phyloP scores from a whole-genome alignment of 1,284 basidiomycete genomes.

The Gomphus bonarii region DNA sequence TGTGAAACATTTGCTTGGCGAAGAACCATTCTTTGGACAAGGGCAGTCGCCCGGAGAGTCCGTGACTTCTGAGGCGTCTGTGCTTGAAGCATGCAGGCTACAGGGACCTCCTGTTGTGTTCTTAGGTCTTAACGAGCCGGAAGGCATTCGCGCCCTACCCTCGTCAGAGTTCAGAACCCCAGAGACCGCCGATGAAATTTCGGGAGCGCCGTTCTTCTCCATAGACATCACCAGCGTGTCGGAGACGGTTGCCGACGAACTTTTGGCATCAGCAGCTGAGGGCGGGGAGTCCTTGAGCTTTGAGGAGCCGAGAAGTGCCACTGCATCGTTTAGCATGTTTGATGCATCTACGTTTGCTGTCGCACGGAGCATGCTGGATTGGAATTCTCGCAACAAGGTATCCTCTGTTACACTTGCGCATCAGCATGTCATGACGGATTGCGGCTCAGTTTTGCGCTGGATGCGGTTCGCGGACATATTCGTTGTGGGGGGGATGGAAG shows the following conservation, averaged over 20 bases:
- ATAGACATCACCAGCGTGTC: constrained; percentile 57
- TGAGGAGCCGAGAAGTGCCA: constrained; percentile 57
- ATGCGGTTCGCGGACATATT: constrained; percentile 77
- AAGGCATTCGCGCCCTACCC: constrained; percentile 39
- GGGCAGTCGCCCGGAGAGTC: constrained; percentile 40
- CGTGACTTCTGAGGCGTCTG: constrained; percentile 28
- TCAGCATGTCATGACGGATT: background rate
- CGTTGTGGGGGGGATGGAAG: constrained; percentile 96
- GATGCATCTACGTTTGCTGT: constrained; percentile 68
- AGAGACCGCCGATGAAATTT: constrained; percentile 36
- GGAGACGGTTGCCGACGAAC: constrained; percentile 31
- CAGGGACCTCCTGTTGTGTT: constrained; percentile 50
- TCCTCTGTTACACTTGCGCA: constrained; percentile 10
- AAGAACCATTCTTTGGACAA: constrained; percentile 55
- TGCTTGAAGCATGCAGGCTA: constrained; percentile 56
- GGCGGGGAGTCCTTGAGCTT: constrained; percentile 41
- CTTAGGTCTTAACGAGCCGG: constrained; percentile 72
- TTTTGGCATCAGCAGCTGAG: constrained; percentile 31
- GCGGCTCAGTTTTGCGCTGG: constrained; percentile 70
- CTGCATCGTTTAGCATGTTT: constrained; percentile 41
- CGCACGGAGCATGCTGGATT: constrained; percentile 76
- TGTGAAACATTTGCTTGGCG: constrained; percentile 35
- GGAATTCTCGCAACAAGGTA: constrained; percentile 82
- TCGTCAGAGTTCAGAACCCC: constrained; percentile 46
- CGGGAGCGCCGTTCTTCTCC: constrained; percentile 72